These are phyloP conservation scores for Brettanomyces custersianus DNA, from an alignment of 805 yeast genomes.

Conservation along the genomic window DNA sequence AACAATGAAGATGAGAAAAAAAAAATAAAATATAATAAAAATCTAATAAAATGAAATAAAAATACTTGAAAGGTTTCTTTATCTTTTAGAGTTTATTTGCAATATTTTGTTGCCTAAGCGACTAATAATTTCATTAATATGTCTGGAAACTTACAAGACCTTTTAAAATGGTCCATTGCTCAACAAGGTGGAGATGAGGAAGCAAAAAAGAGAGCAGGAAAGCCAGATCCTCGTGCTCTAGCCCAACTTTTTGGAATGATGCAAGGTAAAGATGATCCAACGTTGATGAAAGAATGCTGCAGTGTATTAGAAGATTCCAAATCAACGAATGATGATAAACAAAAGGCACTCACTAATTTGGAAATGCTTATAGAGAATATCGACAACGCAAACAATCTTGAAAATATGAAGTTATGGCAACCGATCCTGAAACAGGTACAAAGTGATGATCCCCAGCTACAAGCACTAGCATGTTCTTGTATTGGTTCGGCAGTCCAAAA, in stretches of 20 bases:
- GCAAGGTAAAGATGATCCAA: constrained; percentile 66
- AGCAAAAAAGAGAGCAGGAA: constrained; percentile 52
- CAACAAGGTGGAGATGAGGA: constrained; percentile 66
- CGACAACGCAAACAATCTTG: constrained; percentile 91
- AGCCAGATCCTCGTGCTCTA: constrained; percentile 72
- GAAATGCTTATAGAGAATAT: constrained; percentile 90
- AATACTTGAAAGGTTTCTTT: no score
- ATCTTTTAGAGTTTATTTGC: not conserved
- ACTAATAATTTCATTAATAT: not conserved
- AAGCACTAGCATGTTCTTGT: constrained; percentile 57
- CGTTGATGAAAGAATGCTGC: constrained; percentile 76
- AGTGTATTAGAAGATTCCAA: constrained; percentile 43
- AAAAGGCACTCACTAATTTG: constrained; percentile 78
- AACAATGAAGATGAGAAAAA: no score
- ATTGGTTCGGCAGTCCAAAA: constrained; percentile 87
- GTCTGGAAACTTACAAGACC: constrained; percentile 61
- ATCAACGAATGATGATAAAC: constrained; percentile 51
- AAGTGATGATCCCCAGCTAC: constrained; percentile 34
- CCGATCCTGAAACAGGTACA: constrained; percentile 48
- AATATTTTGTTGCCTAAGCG: not conserved
- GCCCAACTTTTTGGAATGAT: constrained; percentile 67
- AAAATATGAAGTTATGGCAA: constrained; percentile 75
- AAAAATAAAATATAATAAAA: not conserved
- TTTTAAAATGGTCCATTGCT: constrained; percentile 87
- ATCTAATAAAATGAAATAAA: no score